phyloP scores from a whole-genome alignment of 805 yeast species.

The Saccharomycopsis sp. region DNA sequence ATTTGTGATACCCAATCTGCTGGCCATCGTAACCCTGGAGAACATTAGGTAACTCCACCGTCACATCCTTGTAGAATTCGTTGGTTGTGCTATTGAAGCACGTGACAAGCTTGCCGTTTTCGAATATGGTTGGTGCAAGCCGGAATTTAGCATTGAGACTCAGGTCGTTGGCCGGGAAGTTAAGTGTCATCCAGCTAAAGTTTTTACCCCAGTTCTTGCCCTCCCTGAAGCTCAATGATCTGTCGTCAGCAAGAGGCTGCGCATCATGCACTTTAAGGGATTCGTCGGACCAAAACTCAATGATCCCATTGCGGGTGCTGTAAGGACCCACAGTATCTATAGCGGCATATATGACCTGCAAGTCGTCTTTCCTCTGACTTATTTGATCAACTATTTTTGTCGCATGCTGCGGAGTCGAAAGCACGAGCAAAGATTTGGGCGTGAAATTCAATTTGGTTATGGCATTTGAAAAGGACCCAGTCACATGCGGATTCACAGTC shows the following conservation, averaged over 20 bases:
- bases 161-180: neutral
- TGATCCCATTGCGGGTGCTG: constrained; percentile 9
- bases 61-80: neutral
- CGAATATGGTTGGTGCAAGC: constrained; percentile 1
- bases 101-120: constrained; percentile 2
- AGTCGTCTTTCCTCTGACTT: constrained; percentile 1
- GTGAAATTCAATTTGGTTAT: constrained; percentile 2
- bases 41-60: neutral
- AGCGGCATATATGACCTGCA: constrained; percentile 15
- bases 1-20: neutral
- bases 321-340: constrained; percentile 20
- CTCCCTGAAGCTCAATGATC: neutral
- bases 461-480: neutral
- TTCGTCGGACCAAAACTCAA: constrained; percentile 15
- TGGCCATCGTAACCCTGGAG: neutral
- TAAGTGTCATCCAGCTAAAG: constrained; percentile 3
- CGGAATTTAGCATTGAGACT: neutral
- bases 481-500: constrained; percentile 8
- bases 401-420: constrained; percentile 12
- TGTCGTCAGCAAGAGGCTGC: constrained; percentile 4
- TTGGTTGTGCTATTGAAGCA: neutral
- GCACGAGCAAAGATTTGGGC: constrained; percentile 9
- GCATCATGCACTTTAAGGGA: neutral
- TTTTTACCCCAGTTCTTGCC: constrained; percentile 5
- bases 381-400: neutral